Conservation (phyloP, 441 rosid genomes). For the Croton setiger region DNA sequence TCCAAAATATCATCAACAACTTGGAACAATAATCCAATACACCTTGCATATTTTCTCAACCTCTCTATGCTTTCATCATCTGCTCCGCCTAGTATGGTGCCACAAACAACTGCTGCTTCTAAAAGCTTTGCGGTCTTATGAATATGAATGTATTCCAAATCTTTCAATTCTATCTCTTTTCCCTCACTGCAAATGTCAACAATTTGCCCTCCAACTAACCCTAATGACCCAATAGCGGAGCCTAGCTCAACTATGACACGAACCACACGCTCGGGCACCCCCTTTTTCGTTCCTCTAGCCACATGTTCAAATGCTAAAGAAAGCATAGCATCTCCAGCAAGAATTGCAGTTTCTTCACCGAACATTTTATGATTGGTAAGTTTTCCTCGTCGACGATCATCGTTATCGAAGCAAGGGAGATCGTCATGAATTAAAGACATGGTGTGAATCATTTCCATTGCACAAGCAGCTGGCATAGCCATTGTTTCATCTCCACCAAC, state of each 20-base stretch:
- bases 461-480: constrained; percentile 79
- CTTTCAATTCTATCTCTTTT: constrained; percentile 46
- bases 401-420: constrained; percentile 89
- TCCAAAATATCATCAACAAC: constrained; percentile 83
- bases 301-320: constrained; percentile 71
- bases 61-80: constrained; percentile 54
- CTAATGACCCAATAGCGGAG: constrained; percentile 51
- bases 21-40: constrained; percentile 70
- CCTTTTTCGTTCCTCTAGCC: constrained; percentile 43
- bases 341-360: constrained; percentile 70
- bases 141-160: constrained; percentile 69
- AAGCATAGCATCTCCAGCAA: constrained; percentile 85
- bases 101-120: constrained; percentile 74
- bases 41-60: constrained; percentile 62
- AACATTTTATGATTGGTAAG: constrained; percentile 70
- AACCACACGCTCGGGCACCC: constrained; percentile 40
- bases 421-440: constrained; percentile 91
- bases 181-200: constrained; percentile 73
- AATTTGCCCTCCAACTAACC: constrained; percentile 82
- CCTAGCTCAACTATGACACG: constrained; percentile 64
- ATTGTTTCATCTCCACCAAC: constrained; percentile 55
- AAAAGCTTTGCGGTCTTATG: constrained; percentile 82
- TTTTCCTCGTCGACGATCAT: constrained; percentile 75
- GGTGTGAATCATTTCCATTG: constrained; percentile 86
- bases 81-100: constrained; percentile 77